Evolutionary conservation across 371 early-diverging fungal species (phyloP), one percentile per base, ranked within the genome.

Genomic region (Fennellomyces sp.): DNA sequence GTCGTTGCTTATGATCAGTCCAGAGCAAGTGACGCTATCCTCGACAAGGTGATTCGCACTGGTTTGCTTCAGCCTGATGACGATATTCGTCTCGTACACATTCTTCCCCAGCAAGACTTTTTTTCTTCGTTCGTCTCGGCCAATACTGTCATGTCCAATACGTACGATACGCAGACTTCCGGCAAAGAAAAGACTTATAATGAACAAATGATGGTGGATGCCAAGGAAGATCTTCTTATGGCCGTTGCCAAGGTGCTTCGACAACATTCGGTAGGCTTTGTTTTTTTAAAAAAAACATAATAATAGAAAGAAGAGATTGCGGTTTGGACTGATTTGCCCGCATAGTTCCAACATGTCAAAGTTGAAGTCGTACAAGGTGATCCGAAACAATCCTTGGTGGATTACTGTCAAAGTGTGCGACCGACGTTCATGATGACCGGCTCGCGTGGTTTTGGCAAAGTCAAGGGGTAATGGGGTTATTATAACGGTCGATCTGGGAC

Each of bases 361-460:
- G 62, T 69, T 8, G 76, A 76, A 59, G 58, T 69, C 10, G 39
- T 76, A 3, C 49, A 63, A 57, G 76, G 76, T 3, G 69, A 70
- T 39, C 69, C 73, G 11, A 76, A 76, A 42, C 54, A 65, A 41
- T 68, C 71, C 7, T 54, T 73, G 15, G 31, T 56, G 13, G 76
- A 73, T 53, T 76, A 69, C 28, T 76, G 76, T 52, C 59, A 58
- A 19, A 52, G 56, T 21, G 45, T 58, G 8, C 57, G 68, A 10
- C 76, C 76, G n/a, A 36, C 27, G 13, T 70, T 64, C 29, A 17
- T 76, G n/a, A 27, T 76, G 13, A 68, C 69, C 1, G 71, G 73
- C 1, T 61, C 69, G 1, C 66, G 73, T 19, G 71, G 73, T 25
- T 49, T 62, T 33, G 68, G 69, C 41, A 56, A 58, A 28, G 26